Evolutionary conservation across 345 rosid genomes (phyloP), one percentile per base, ranked within the genome.

Genomic region (Salix koriyanagi): DNA sequence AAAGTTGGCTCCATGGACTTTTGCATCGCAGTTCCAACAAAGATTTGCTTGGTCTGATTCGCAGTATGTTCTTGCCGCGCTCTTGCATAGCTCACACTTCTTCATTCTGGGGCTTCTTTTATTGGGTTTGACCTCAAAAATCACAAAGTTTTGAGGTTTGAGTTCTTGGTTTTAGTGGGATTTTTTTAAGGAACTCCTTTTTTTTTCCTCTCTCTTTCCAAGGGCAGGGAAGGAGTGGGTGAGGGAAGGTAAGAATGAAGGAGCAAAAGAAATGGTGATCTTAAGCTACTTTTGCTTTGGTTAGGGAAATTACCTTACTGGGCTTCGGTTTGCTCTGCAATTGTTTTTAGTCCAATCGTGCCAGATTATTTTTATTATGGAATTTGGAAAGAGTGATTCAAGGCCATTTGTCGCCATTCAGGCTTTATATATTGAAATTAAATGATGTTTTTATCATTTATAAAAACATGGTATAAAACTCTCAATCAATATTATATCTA

Each of bases 1-100:
- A 82, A 91, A 91, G 85, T 91, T 91, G 69, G 96, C 93, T 28
- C 89, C 90, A 81, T 89, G 96, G 44, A 91, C 93, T 75, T 80
- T 83, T 67, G 83, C 83, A 71, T 91, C 96, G 77, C 96, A 91
- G 82, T 75, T 79, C 96, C 96, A 91, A 78, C 96, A 91, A 28
- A 91, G 86, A 77, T 83, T 77, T 15, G 96, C 96, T 78, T 86
- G 85, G 79, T 91, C 96, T 16, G 93, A 86, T 73, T 89, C 91
- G 68, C 96, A 91, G 86, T 83, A 88, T 39, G 85, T 75, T 70
- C 76, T 86, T 8, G 96, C 96, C 62, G 69, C 83, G 6, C 39
- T 75, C 78, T 85, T 84, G 83, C 96, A 91, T 28, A 91, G 84
- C 81, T 85, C 91, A 65, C 96, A 91, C 61, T 71, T 80, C 81